Base-by-base conservation (phyloP, 352 stramenopile genomes). In the Globisporangium middletonii region DNA sequence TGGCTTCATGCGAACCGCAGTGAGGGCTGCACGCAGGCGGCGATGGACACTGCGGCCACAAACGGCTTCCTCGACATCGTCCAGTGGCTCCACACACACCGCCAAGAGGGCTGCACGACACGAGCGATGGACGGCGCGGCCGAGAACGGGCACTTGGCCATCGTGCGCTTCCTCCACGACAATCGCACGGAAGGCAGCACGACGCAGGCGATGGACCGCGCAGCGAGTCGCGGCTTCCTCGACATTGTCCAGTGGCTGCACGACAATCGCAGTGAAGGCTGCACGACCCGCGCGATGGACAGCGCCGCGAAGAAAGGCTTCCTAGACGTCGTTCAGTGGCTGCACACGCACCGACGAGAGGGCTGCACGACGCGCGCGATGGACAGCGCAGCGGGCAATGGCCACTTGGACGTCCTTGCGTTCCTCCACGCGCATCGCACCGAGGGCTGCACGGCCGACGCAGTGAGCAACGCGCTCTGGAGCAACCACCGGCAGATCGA, bases 211-310 rank as follows among this genome's bases (percentile, higher is more conserved):
- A 60, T 60, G 55, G 27, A 60, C 55, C 44, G 12, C 26, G 57
- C 57, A 0, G 57, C 49, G 38, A 50, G 47, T 13, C 41, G 49
- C 2, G 57, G 57, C 11, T 57, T 46, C 38, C 28, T 53, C 7
- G 48, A 62, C 8, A 23, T 65, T 28, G 59, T 65, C 16, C 45
- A 65, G 33, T 65, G 50, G 51, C 53, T 64, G 23, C 60, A 71
- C 19, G 53, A 23, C 15, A 27, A 68, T 38, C 57, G 60, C 2
- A 27, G 2, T 0, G 61, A 68, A 53, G 64, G 64, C n/a, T 71
- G 64, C 35, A 69, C 59, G 26, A 65, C 55, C 15, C 28, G 53
- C 15, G 65, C 65, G 5, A 72, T 72, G 42, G 65, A 72, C n/a
- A 50, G 37, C 12, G 65, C 65, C 0, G 77, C 75, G 12, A 28